These are phyloP conservation scores for Gaeumannomyces tritici DNA, from an alignment of 2,329 filamentous ascomycete species.

Conservation along the genomic window DNA sequence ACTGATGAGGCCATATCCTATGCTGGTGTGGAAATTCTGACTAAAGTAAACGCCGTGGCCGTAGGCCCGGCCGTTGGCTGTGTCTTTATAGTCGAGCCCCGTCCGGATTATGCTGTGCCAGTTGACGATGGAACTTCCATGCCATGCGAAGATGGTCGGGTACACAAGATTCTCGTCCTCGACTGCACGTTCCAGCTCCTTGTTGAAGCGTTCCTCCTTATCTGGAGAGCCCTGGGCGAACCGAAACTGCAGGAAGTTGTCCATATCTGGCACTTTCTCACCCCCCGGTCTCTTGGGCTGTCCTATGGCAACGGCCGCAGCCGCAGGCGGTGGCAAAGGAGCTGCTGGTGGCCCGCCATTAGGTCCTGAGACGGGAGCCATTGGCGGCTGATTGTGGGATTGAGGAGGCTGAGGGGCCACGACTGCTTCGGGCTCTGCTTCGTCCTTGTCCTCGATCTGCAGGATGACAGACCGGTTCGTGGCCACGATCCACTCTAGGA, in stretches of 20 bases:
- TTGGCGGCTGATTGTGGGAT: background rate
- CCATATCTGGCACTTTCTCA: slow-evolving; percentile 53
- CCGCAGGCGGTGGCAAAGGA: background rate
- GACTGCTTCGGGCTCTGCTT: background rate
- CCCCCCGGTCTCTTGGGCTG: slow-evolving; percentile 16
- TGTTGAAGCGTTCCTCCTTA: slow-evolving; percentile 67
- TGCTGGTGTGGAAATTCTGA: slow-evolving; percentile 44
- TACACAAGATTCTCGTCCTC: slow-evolving; percentile 24
- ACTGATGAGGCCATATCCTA: slow-evolving; percentile 31
- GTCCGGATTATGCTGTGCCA: slow-evolving; percentile 87
- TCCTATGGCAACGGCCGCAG: slow-evolving; percentile 9
- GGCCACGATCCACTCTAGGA: slow-evolving; percentile 81
- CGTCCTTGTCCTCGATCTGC: slow-evolving; percentile 48
- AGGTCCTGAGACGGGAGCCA: background rate
- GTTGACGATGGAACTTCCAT: slow-evolving; percentile 66
- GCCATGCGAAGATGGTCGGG: slow-evolving; percentile 78
- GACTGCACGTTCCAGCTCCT: slow-evolving; percentile 43
- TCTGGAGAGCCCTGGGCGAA: slow-evolving; percentile 84
- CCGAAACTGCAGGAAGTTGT: slow-evolving; percentile 68
- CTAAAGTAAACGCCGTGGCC: slow-evolving; percentile 82
- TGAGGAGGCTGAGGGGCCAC: background rate
- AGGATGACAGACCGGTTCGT: slow-evolving; percentile 84
- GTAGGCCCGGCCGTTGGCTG: slow-evolving; percentile 55
- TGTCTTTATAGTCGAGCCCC: slow-evolving; percentile 63
- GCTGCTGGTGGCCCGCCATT: background rate